Base-by-base conservation (phyloP, 257 asterid species). In the Nyctanthes arbortristis region DNA sequence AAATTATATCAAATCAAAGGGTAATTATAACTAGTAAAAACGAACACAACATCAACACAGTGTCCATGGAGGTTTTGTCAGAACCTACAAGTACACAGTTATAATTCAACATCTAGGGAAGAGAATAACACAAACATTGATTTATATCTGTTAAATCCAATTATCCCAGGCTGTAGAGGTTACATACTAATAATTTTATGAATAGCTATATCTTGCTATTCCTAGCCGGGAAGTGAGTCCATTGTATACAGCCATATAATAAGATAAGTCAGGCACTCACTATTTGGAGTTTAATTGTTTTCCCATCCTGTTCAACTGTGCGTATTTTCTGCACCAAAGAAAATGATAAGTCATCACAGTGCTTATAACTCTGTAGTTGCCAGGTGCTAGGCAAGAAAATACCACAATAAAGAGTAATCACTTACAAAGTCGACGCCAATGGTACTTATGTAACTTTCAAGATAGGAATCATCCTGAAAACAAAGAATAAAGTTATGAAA, bases 381-480 rank as follows among this genome's bases (percentile, higher is more conserved):
- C 12, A 36, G 12, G 36, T 14, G 59, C 18, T 61, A 63, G 69
- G 31, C 57, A 47, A 47, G 57, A 25, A 20, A 47, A 47, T 47
- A 47, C 32, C 27, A 20, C 9, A 72, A 32, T 22, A 35, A 7
- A 49, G n/a, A 36, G 7, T 63, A 57, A 78, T 63, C 45, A 83
- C 98, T 88, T 89, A 92, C 98, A 63, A 92, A 92, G 83, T 92
- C 98, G 39, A 92, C 98, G 4, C 96, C 98, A 14, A 92, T 92
- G 77, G 98, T 92, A 79, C 96, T 92, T 72, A 92, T 92, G 73
- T 92, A 92, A 75, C 98, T 89, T 78, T 92, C 98, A 56, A 92
- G 91, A 68, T 92, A 92, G 12, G 98, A 92, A 81, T 92, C 98
- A 81, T 89, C 97, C 96, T 89, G 89, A 47, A 75, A 72, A 70